A percentile compares a stretch with the other conserved stretches of the same genome.
These are phyloP conservation scores for Phytophthora podocarpi DNA, from an alignment of 352 stramenopile species.

Conservation along the genomic window DNA sequence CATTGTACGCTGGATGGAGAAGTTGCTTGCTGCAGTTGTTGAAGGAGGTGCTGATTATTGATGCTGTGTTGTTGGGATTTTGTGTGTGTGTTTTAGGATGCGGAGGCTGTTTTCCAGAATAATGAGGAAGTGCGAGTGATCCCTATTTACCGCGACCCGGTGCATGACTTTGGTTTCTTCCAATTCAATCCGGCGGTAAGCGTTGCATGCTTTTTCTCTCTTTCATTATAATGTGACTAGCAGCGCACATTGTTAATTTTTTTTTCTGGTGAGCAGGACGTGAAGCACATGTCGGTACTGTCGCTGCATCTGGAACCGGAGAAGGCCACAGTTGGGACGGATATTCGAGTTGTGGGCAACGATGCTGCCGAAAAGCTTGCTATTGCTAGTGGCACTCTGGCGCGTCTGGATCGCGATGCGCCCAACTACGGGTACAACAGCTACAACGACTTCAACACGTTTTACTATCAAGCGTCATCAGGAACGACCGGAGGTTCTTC, in stretches of 20 bases:
- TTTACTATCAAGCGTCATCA: constrained; percentile 92
- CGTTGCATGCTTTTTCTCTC: not conserved
- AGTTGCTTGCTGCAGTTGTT: not conserved
- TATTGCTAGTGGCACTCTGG: constrained; percentile 92
- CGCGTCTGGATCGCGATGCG: constrained; percentile 89
- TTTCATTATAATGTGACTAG: not conserved
- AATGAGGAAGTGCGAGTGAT: constrained; percentile 94
- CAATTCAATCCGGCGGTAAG: constrained; percentile 85
- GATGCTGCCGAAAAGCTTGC: constrained; percentile 92
- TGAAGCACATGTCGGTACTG: constrained; percentile 84
- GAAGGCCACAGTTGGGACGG: constrained; percentile 89
- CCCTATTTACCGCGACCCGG: constrained; percentile 91
- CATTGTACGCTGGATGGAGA: constrained; percentile 55
- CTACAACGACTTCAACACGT: constrained; percentile 95
- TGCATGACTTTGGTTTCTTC: constrained; percentile 95
- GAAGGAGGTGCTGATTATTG: not conserved
- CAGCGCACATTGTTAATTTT: not conserved
- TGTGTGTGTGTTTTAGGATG: too few species aligned
- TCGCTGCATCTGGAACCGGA: constrained; percentile 82
- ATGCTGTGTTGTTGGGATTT: not conserved
- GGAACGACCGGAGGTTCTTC: constrained; percentile 79
- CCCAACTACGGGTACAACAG: constrained; percentile 90
- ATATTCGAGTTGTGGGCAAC: constrained; percentile 94
- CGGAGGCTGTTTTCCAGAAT: constrained; percentile 93
- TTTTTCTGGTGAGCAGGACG: constrained; percentile 47